A percentile compares a stretch with the other conserved stretches of the same genome.
phyloP scores from a whole-genome alignment of 345 rosid genomes.

The Salix purpurea region DNA sequence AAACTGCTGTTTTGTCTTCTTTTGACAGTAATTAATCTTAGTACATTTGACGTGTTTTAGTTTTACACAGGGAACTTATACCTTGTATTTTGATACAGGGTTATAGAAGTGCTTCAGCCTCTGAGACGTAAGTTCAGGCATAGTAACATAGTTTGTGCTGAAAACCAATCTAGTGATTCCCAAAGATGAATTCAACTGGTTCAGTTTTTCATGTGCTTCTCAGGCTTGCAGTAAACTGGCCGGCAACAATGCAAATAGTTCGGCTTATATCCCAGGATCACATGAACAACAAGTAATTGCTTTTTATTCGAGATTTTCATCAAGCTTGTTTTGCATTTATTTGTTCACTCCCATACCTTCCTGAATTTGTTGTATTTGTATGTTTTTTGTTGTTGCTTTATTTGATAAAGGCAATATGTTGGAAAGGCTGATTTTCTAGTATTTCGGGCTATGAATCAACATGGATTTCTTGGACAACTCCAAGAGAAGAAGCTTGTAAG shows the following conservation, averaged over 20 bases:
- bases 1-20: conserved; percentile 4
- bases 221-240: conserved; percentile 99
- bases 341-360: conserved; percentile 8
- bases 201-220: conserved; percentile 16
- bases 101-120: conserved; percentile 80
- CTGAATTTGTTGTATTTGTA: conserved; percentile 8
- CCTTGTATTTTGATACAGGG: conserved; percentile 60
- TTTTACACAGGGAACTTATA: conserved; percentile 6
- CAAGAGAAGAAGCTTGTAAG: conserved; percentile 99
- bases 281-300: conserved; percentile 89
- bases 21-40: neutral
- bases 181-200: conserved; percentile 1
- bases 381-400: conserved; percentile 11
- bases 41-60: neutral
- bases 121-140: conserved; percentile 70
- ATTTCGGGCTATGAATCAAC: conserved; percentile 94
- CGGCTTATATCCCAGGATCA: conserved; percentile 95
- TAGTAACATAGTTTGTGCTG: neutral
- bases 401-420: conserved; percentile 67
- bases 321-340: conserved; percentile 7
- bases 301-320: conserved; percentile 12
- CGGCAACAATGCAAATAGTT: conserved; percentile 86
- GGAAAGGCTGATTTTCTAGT: conserved; percentile 96
- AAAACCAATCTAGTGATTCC: neutral
- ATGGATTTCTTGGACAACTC: conserved; percentile 88